Base-by-base conservation (phyloP, 2,329 filamentous ascomycete genomes). In the Stagonosporopsis cucurbitacearum region DNA sequence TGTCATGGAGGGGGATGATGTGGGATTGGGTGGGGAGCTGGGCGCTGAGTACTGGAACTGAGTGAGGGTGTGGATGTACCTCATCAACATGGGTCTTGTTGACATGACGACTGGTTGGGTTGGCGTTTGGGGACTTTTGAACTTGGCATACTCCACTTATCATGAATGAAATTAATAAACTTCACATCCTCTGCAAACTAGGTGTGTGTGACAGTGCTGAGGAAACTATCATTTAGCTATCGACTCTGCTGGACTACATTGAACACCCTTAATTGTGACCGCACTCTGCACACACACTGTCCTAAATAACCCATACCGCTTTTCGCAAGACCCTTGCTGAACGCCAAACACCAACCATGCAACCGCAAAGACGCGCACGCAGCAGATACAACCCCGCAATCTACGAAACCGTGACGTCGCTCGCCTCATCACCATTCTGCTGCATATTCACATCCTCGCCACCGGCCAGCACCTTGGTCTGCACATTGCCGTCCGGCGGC, bases 401-500 rank as follows among this genome's bases (percentile, higher is more conserved):
- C 63, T 67, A 74, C 42, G 71, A 73, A 11, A 73, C 36, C 2
- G 72, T 75, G 11, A 71, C 64, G 33, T 74, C 73, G 53, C 73
- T 74, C 33, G 68, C 67, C 28, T 70, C 64, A 49, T 75, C 72
- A 23, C 73, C 73, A 45, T 75, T 75, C 51, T 69, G 64, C 48
- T 76, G 72, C 71, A 74, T 74, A 60, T 62, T 73, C 13, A 72
- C 63, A 33, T 75, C 73, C 28, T 75, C 73, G 5, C 72, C 72
- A 13, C 74, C 74, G 7, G 74, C 74, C 13, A 77, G 59, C 2
- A 76, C 69, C 59, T 75, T 77, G 1, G 69, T 72, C 57, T 73
- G 68, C 15, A 62, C 60, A 30, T 58, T 64, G 37, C 66, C 67
- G 6, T 71, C 69, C n/a, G 64, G 82, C 1, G 83, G 84, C 2